Conservation (phyloP, 2,329 filamentous ascomycete species). For the Epichloe glyceriae region DNA sequence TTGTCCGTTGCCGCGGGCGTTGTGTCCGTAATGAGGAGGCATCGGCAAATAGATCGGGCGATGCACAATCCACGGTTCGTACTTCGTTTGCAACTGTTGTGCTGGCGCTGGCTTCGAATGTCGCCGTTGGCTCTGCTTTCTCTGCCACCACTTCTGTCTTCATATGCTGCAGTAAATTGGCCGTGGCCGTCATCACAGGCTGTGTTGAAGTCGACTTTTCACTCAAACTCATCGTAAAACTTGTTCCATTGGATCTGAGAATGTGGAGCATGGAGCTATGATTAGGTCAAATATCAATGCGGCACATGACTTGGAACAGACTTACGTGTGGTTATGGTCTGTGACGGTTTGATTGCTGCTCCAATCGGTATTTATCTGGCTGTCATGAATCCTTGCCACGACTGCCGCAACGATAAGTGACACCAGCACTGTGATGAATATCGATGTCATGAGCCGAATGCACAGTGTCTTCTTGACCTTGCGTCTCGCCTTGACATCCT, state of each 20-base stretch:
- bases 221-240: slow-evolving; percentile 5
- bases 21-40: slow-evolving; percentile 1
- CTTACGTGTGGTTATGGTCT: background rate
- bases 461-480: slow-evolving; percentile 9
- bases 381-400: slow-evolving; percentile 11
- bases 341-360: slow-evolving; percentile 2
- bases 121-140: background rate
- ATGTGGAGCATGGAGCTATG: background rate
- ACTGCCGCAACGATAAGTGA: slow-evolving; percentile 13
- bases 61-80: slow-evolving; percentile 2
- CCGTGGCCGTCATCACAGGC: background rate
- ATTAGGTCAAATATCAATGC: too few relatives aligned
- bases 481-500: slow-evolving; percentile 5
- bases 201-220: background rate
- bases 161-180: background rate
- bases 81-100: background rate
- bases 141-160: background rate
- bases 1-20: background rate
- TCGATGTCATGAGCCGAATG: slow-evolving; percentile 11
- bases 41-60: background rate
- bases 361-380: background rate
- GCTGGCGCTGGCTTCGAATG: background rate
- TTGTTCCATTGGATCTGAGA: slow-evolving; percentile 2
- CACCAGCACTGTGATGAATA: slow-evolving; percentile 14
- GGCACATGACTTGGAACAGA: background rate